phyloP scores from a whole-genome alignment of 805 yeast genomes.

The Sungouiella thailandica region DNA sequence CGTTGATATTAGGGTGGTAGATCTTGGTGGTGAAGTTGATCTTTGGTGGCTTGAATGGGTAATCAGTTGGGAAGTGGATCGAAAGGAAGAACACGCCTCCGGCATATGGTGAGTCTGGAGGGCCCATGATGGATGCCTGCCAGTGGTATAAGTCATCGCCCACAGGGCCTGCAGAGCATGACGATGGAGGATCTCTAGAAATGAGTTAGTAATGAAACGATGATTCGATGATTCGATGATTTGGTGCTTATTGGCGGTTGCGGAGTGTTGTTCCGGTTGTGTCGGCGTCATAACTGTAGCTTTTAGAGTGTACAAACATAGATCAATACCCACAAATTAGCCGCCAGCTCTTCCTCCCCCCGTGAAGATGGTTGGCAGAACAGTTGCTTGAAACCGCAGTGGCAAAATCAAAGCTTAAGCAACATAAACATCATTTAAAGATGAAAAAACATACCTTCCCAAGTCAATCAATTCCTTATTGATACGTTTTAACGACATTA shows the following conservation, averaged over 20 bases:
- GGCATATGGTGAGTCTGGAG: slow-evolving; percentile 83
- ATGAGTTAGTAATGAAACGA: slow-evolving; percentile 14
- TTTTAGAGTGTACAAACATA: too few species aligned
- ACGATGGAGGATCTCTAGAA: slow-evolving; percentile 92
- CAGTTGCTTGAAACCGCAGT: too few species aligned
- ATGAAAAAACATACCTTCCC: slow-evolving; percentile 66
- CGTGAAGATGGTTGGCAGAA: too few species aligned
- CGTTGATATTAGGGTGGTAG: slow-evolving; percentile 95
- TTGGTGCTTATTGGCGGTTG: too few species aligned
- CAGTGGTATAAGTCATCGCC: slow-evolving; percentile 98
- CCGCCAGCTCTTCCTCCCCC: too few species aligned
- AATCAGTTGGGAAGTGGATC: slow-evolving; percentile 97
- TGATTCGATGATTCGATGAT: background rate
- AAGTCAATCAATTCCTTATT: slow-evolving; percentile 92
- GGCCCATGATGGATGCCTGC: slow-evolving; percentile 99
- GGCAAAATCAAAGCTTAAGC: too few species aligned
- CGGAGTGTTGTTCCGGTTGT: background rate
- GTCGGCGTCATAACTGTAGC: background rate
- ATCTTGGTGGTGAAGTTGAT: slow-evolving; percentile 84
- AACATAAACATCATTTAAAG: slow-evolving; percentile 28
- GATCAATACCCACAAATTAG: too few species aligned
- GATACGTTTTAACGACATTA: slow-evolving; percentile 88
- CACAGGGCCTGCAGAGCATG: slow-evolving; percentile 98
- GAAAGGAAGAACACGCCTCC: slow-evolving; percentile 95
- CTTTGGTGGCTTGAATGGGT: slow-evolving; percentile 98